phyloP scores from a whole-genome alignment of 768 basidiomycete genomes.

The Hypholoma sublateritium region DNA sequence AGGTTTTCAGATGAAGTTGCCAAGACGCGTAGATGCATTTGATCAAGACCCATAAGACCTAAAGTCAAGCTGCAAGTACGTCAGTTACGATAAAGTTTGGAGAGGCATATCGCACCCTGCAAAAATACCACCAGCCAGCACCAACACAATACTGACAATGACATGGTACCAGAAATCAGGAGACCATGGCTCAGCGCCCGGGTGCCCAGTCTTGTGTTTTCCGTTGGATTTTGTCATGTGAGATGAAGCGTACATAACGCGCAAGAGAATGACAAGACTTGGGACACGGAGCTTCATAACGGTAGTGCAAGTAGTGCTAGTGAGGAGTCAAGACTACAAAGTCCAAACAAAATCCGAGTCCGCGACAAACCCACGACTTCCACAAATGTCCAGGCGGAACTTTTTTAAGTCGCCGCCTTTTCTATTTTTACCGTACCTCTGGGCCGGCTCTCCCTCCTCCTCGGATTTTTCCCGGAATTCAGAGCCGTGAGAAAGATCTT shows the following conservation, averaged over 20 bases:
- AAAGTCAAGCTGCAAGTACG: slow-evolving; percentile 65
- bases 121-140: slow-evolving; percentile 87
- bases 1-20: slow-evolving; percentile 75
- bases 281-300: slow-evolving; percentile 20
- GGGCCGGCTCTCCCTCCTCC: too few species aligned
- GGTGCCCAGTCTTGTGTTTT: slow-evolving; percentile 23
- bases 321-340: neutral
- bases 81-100: neutral
- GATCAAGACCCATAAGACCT: slow-evolving; percentile 92
- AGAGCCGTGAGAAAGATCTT: too few species aligned
- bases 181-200: slow-evolving; percentile 40
- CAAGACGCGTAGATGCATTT: slow-evolving; percentile 85
- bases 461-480: too few species aligned
- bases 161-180: slow-evolving; percentile 80
- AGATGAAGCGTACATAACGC: slow-evolving; percentile 18
- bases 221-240: slow-evolving; percentile 6
- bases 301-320: neutral
- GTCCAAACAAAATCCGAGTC: neutral
- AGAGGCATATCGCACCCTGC: slow-evolving; percentile 65
- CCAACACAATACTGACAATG: slow-evolving; percentile 61
- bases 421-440: too few species aligned
- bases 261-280: slow-evolving; percentile 17
- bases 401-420: too few species aligned
- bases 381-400: neutral
- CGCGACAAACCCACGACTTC: neutral